These are phyloP conservation scores for Trichoderma koningii DNA, from an alignment of 2,329 filamentous ascomycete species.

Conservation along the genomic window DNA sequence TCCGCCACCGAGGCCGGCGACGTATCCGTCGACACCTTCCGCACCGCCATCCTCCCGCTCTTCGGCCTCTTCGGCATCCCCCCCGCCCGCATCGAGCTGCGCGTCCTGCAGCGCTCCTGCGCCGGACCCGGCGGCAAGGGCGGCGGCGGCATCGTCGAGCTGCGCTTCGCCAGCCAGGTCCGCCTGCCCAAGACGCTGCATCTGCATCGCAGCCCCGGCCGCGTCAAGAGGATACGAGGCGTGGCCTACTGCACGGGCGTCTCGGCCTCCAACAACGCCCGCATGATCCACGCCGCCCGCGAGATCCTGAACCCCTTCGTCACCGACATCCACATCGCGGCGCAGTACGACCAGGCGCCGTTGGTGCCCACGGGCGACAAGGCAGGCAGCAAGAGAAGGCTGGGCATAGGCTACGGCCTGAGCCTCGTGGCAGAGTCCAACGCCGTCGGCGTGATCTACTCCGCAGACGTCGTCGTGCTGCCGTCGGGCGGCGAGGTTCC, in stretches of 20 bases:
- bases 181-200: slow-evolving; percentile 93
- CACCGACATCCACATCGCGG: slow-evolving; percentile 87
- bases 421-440: slow-evolving; percentile 92
- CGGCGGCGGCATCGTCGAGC: slow-evolving; percentile 88
- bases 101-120: slow-evolving; percentile 79
- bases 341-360: slow-evolving; percentile 70
- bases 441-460: slow-evolving; percentile 76
- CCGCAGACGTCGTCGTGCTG: slow-evolving; percentile 77
- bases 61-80: slow-evolving; percentile 88
- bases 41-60: slow-evolving; percentile 86
- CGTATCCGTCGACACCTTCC: slow-evolving; percentile 88
- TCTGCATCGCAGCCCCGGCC: slow-evolving; percentile 75
- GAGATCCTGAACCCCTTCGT: slow-evolving; percentile 84
- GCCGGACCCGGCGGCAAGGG: slow-evolving; percentile 72
- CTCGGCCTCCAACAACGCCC: slow-evolving; percentile 85
- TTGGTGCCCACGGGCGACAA: slow-evolving; percentile 58
- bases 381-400: slow-evolving; percentile 59
- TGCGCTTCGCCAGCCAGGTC: slow-evolving; percentile 91
- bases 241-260: slow-evolving; percentile 94
- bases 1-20: slow-evolving; percentile 81
- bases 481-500: slow-evolving; percentile 79
- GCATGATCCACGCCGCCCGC: slow-evolving; percentile 90
- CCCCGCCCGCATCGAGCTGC: slow-evolving; percentile 76
- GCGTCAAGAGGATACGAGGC: slow-evolving; percentile 84
- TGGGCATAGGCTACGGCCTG: slow-evolving; percentile 89